Base-by-base conservation (phyloP, 2,329 filamentous ascomycete genomes). In the Fusarium sp. region DNA sequence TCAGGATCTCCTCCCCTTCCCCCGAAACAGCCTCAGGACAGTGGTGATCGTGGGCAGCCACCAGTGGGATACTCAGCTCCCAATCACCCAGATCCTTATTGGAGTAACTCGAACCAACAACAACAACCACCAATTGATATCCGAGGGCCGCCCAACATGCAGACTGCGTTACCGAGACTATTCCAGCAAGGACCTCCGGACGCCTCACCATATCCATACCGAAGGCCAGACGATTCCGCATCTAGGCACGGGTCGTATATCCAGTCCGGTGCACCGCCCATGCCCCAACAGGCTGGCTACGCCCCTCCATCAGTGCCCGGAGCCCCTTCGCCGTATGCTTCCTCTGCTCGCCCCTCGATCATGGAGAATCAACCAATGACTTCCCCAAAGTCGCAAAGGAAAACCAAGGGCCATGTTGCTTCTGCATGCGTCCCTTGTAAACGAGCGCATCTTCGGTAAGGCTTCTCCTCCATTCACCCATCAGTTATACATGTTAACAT, bases 341-440 rank as follows among this genome's bases (percentile, higher is more conserved):
- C 72, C 24, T 65, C 75, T 29, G 72, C 70, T 34, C 80, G 80
- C 25, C 77, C 81, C 16, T 75, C 79, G 61, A 76, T 79, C 11
- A 76, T 80, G n/a, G 86, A 88, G 40, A 79, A 78, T 25, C 79
- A 82, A 37, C 79, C 83, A 5, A 86, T 84, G 67, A 80, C 83
- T 13, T 89, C 88, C 41, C 86, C 88, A 3, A 90, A 89, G 73
- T 83, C 87, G 9, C 88, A 90, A 67, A 84, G 89, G 71, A 91
- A 91, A 78, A 90, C 91, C 8, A 94, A 94, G 77, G 91, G 92
- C 16, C 93, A 96, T 82, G 93, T 95, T 56, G 92, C 92, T 53
- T 94, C 92, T 37, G 93, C 93, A 27, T 96, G 93, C 78, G 90
- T 95, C 72, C 93, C 94, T 65, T 96, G 93, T 82, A 95, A 95